Base-by-base conservation (phyloP, 169 alveolate species). In the Eimeria acervulina region DNA sequence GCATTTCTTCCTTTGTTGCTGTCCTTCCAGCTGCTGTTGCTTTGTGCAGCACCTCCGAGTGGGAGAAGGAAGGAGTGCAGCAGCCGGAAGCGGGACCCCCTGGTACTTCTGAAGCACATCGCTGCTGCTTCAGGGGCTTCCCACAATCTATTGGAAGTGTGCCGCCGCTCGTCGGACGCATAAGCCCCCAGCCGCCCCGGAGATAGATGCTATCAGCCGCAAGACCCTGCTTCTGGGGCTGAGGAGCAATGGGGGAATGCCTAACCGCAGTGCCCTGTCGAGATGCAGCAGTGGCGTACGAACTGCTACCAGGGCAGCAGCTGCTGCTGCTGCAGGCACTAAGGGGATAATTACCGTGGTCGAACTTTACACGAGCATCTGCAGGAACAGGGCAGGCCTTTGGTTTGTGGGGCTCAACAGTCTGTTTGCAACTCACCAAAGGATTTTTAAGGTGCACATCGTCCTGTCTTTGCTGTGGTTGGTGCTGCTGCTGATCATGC, bases 51-150 rank as follows among this genome's bases (percentile, higher is more conserved):
- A 15, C 40, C 31, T 33, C 12, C 52, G 47, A 21, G 52, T 72
- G 47, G 52, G 83, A 31, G 42, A 66, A 66, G 42, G 42, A 36
- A 36, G 51, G 51, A 19, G 31, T 36, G 52, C 31, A 0, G 19
- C 51, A 36, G 83, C 15, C 51, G 38, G 83, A 36, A 21, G 31
- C 40, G 52, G 83, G 12, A 17, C 83, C 83, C 51, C 33, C 52
- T 36, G 51, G 28, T 72, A 5, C 83, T 36, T 13, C 52, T 38
- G 51, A 17, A 72, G 51, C 51, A 36, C 80, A 31, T 68, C 83
- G 83, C 51, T 72, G 83, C 52, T 33, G 83, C 83, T 36, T 72
- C 51, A 36, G 51, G 52, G 83, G 83, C n/a, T 72, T 15, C 83
- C 17, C 83, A 72, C 3, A 51, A 36, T 72, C 31, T 72, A 72